Evolutionary conservation across 164 flowering plant species (phyloP), one percentile per base, ranked within the genome.

Genomic region (Vitis cinerea): DNA sequence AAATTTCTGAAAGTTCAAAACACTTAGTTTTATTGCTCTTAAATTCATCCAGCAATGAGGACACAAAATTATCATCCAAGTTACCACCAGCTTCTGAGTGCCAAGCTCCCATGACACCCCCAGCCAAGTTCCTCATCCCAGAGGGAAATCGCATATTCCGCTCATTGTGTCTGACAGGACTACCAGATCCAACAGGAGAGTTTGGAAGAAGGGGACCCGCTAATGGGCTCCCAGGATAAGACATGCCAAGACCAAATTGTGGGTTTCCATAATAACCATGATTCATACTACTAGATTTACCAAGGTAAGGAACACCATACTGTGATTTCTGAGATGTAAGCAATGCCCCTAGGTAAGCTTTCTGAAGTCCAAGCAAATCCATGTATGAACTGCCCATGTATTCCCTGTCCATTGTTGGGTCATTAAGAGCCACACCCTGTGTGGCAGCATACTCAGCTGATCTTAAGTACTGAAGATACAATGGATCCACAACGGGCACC

Each of bases 1-100:
- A 89, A 80, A 94, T 94, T 77, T 92, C 98, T 49, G 87, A 82
- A 59, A 94, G 94, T 78, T 94, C 98, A 81, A 91, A 91, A 71
- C 88, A 86, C 75, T 74, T 94, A 50, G 93, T 83, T 77, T 94
- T 94, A 71, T 91, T 92, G 82, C 87, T 90, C 70, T 92, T 94
- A 69, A 92, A 90, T 79, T 94, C 97, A 69, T 94, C 97, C 55
- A 92, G 84, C 31, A 92, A 78, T 9, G 98, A 82, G 16, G 92
- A 88, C 49, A 85, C 83, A 82, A 89, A 89, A 70, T 77, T 74
- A 50, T 80, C 94, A 69, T 86, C 88, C 73, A 88, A 65, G 64
- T 72, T 81, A 70, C 78, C 74, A 57, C 83, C 85, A 74, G 77
- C 50, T 66, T 88, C 93, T 0, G 82, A 64, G 58, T 85, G 84